A percentile compares a stretch with the other conserved stretches of the same genome.
These are phyloP conservation scores for Cercospora sp. DNA, from an alignment of 2,329 filamentous ascomycete species.

Conservation along the genomic window DNA sequence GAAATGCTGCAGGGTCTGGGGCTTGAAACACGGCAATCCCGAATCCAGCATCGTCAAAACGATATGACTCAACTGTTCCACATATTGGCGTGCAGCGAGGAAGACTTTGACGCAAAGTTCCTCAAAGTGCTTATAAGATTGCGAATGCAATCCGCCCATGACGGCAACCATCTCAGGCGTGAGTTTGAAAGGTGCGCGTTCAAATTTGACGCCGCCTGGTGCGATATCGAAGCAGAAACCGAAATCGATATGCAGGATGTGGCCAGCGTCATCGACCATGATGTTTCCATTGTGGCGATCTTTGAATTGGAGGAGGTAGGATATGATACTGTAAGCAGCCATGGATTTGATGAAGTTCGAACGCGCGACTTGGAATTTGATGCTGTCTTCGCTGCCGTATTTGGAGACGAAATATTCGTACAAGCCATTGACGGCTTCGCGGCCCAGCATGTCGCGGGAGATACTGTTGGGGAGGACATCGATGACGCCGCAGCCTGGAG, in stretches of 20 bases:
- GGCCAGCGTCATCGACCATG: slow-evolving; percentile 96
- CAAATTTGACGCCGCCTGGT: slow-evolving; percentile 93
- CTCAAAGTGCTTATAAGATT: slow-evolving; percentile 94
- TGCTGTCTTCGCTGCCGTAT: slow-evolving; percentile 93
- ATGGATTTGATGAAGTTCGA: slow-evolving; percentile 99
- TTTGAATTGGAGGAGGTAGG: slow-evolving; percentile 96
- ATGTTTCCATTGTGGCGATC: slow-evolving; percentile 99
- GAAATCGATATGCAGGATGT: slow-evolving; percentile 98
- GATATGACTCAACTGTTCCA: slow-evolving; percentile 84
- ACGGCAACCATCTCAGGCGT: slow-evolving; percentile 98
- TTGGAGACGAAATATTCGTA: slow-evolving; percentile 98
- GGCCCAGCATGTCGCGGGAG: slow-evolving; percentile 96
- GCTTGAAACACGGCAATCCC: slow-evolving; percentile 95
- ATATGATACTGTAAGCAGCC: slow-evolving; percentile 97
- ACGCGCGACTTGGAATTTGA: slow-evolving; percentile 90
- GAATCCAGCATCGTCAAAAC: slow-evolving; percentile 95
- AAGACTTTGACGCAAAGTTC: slow-evolving; percentile 95
- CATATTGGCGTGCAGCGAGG: slow-evolving; percentile 80
- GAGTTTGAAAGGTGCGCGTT: slow-evolving; percentile 96
- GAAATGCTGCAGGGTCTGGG: slow-evolving; percentile 90
- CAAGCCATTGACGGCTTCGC: slow-evolving; percentile 94
- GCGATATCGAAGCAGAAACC: slow-evolving; percentile 99
- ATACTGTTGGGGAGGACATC: slow-evolving; percentile 98
- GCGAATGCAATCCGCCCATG: slow-evolving; percentile 84
- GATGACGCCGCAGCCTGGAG: slow-evolving; percentile 95